phyloP scores from a whole-genome alignment of 2,329 filamentous ascomycete genomes.

The Alternaria sp. region DNA sequence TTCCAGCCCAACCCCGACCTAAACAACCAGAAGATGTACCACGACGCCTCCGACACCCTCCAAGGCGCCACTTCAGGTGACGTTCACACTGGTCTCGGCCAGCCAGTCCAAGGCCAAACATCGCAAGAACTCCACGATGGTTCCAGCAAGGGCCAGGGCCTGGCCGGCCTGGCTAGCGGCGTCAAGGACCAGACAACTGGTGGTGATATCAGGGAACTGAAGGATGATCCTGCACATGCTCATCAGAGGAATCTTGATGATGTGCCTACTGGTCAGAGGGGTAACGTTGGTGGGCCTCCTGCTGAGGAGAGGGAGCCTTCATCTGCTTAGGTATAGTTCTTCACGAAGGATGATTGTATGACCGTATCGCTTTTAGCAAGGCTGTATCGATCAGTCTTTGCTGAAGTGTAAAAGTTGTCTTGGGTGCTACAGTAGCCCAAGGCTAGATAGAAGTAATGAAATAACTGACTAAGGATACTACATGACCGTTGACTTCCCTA shows the following conservation, averaged over 20 bases:
- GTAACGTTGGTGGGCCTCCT: conserved; percentile 34
- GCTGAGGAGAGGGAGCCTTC: conserved; percentile 46
- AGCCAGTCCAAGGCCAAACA: conserved; percentile 59
- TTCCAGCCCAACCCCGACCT: conserved; percentile 55
- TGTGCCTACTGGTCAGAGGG: conserved; percentile 42
- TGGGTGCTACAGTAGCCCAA: no score
- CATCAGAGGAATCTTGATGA: conserved; percentile 49
- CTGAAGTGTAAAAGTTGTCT: no score
- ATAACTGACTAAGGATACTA: neutral
- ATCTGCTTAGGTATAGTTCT: neutral
- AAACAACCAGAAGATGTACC: conserved; percentile 52
- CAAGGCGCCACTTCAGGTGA: conserved; percentile 60
- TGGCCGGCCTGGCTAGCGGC: conserved; percentile 51
- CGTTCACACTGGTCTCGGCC: conserved; percentile 61
- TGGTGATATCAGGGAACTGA: conserved; percentile 22
- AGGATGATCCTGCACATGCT: conserved; percentile 44
- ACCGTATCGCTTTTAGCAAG: neutral
- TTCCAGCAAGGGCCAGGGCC: conserved; percentile 51
- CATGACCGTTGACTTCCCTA: neutral
- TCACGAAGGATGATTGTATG: neutral
- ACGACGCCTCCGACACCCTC: conserved; percentile 55
- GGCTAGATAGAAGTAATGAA: neutral
- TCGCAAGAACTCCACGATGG: conserved; percentile 58
- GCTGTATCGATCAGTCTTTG: neutral
- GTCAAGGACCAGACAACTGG: conserved; percentile 10